Percentiles rank a stretch among this genome's conserved stretches.
Evolutionary conservation across 1,284 basidiomycete genomes (phyloP).

Genomic region (Ganoderma lingzhi): DNA sequence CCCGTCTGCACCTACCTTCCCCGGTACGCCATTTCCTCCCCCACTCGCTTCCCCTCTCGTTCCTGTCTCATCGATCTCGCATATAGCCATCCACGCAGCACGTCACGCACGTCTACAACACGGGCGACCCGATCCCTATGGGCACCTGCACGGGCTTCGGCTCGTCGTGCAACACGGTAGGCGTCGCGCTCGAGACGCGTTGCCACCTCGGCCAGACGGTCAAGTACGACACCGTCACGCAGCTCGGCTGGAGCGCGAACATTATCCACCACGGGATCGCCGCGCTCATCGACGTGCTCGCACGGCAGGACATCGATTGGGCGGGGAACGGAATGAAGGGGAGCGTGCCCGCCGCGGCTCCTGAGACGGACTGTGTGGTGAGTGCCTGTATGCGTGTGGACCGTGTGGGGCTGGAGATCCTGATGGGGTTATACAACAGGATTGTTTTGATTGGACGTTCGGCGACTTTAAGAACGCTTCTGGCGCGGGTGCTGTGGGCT

Average conservation of each 20-base stretch:
- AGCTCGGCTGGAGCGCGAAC: conserved; percentile 86
- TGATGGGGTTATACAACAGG: conserved; percentile 35
- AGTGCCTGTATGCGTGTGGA: conserved; percentile 26
- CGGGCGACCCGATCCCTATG: conserved; percentile 87
- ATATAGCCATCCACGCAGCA: conserved; percentile 75
- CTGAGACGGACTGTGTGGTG: conserved; percentile 51
- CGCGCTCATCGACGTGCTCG: conserved; percentile 80
- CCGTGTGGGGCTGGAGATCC: not conserved
- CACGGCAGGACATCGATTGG: conserved; percentile 63
- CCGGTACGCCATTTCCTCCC: conserved; percentile 58
- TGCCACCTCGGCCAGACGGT: conserved; percentile 78
- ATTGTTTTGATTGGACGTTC: conserved; percentile 53
- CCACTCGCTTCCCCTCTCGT: no score
- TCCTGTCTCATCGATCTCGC: not conserved
- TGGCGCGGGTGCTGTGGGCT: not conserved
- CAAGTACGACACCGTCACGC: conserved; percentile 86
- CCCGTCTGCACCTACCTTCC: conserved; percentile 89
- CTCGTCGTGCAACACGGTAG: conserved; percentile 74
- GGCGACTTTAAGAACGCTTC: conserved; percentile 42
- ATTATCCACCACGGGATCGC: conserved; percentile 86
- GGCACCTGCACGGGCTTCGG: conserved; percentile 81
- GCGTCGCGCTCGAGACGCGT: conserved; percentile 81
- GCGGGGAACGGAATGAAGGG: conserved; percentile 38
- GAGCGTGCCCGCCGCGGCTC: conserved; percentile 37
- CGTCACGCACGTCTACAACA: conserved; percentile 87